Evolutionary conservation across 495 filamentous ascomycete species (phyloP).

Genomic region (Lasiosphaeris hirsuta): DNA sequence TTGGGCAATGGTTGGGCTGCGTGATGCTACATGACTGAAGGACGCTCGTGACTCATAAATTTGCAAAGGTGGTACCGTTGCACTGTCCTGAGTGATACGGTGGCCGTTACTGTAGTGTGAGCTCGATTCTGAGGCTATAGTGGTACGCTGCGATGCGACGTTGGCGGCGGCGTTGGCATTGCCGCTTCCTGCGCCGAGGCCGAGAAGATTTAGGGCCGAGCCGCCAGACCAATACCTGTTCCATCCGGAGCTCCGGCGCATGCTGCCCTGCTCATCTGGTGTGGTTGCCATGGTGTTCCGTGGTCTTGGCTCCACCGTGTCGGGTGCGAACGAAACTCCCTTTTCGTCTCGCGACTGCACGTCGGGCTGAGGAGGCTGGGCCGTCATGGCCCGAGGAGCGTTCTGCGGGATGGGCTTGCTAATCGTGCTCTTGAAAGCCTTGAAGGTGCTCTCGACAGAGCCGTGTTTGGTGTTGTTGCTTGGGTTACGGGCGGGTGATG

Average conservation of each 20-base stretch:
- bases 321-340: slow-evolving; percentile 39
- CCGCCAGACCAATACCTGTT: slow-evolving; percentile 60
- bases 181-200: slow-evolving; percentile 34
- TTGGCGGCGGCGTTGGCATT: slow-evolving; percentile 16
- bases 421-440: slow-evolving; percentile 53
- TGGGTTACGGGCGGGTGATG: slow-evolving; percentile 37
- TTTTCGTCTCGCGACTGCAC: slow-evolving; percentile 35
- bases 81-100: slow-evolving; percentile 52
- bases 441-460: slow-evolving; percentile 46
- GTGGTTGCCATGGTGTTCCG: slow-evolving; percentile 27
- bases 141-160: slow-evolving; percentile 39
- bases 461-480: slow-evolving; percentile 49
- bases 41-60: slow-evolving; percentile 46
- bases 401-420: slow-evolving; percentile 50
- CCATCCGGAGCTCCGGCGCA: slow-evolving; percentile 57
- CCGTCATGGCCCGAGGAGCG: slow-evolving; percentile 9
- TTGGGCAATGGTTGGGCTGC: slow-evolving; percentile 65
- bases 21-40: slow-evolving; percentile 57
- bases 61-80: slow-evolving; percentile 51
- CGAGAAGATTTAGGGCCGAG: slow-evolving; percentile 50
- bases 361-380: not conserved
- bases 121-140: slow-evolving; percentile 42
- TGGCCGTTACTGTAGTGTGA: slow-evolving; percentile 53
- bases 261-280: slow-evolving; percentile 26
- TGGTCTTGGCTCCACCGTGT: slow-evolving; percentile 34